Evolutionary conservation across 2,329 filamentous ascomycete species (phyloP).

Genomic region (Exophiala aquamarina): DNA sequence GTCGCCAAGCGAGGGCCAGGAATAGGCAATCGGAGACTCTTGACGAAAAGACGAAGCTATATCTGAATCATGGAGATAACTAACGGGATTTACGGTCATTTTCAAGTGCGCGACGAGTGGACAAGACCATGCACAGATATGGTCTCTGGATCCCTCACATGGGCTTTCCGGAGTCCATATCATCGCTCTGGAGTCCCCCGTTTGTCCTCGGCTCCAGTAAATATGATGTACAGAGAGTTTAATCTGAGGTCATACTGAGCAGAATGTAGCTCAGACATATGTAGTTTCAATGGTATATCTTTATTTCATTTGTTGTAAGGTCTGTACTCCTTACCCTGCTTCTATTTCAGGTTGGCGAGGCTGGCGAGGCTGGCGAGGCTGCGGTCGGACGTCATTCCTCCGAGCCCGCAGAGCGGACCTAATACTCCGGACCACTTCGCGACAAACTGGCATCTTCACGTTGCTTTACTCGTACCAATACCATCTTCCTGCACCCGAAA

Average conservation of each 20-base stretch:
- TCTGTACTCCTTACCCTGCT: too few species aligned
- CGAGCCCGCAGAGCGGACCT: not conserved
- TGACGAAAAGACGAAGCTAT: conserved; percentile 22
- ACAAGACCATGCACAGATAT: too few species aligned
- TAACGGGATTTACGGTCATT: not conserved
- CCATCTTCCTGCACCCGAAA: not conserved
- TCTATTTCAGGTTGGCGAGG: not conserved
- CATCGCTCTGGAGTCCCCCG: too few species aligned
- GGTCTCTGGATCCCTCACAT: too few species aligned
- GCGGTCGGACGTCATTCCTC: conserved; percentile 17
- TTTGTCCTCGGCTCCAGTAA: too few species aligned
- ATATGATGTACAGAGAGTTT: too few species aligned
- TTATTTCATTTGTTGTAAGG: too few species aligned
- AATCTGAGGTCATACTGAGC: too few species aligned
- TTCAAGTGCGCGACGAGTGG: too few species aligned
- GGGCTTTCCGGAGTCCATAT: too few species aligned
- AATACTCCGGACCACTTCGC: conserved; percentile 4
- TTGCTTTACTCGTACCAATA: not conserved
- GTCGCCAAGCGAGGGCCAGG: conserved; percentile 16
- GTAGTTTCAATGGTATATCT: too few species aligned
- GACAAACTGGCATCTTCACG: conserved; percentile 19
- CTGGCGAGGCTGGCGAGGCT: conserved; percentile 14
- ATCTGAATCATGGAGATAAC: not conserved
- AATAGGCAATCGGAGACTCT: conserved; percentile 21
- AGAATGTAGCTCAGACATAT: too few species aligned